Conservation (phyloP, 768 basidiomycete genomes). For the Arthromyces matolae region DNA sequence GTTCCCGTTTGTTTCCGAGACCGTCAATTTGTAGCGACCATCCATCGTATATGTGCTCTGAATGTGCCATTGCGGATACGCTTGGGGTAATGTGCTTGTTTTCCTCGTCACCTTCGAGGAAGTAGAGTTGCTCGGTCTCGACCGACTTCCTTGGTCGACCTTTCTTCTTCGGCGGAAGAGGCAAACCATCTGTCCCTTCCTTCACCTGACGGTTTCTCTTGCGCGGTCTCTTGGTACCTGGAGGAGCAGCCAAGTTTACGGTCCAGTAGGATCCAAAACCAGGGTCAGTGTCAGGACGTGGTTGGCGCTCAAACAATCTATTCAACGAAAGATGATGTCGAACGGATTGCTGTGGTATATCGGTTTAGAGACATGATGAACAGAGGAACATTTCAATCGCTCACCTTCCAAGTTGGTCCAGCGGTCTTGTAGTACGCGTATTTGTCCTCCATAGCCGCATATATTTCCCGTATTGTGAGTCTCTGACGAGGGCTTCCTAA, state of each 20-base stretch:
- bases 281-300: slow-evolving; percentile 78
- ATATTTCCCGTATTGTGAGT: slow-evolving; percentile 81
- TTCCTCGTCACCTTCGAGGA: slow-evolving; percentile 20
- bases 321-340: slow-evolving; percentile 82
- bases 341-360: slow-evolving; percentile 68
- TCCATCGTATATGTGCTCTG: background rate
- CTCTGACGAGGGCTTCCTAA: slow-evolving; percentile 72
- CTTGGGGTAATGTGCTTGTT: slow-evolving; percentile 9
- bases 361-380: too few relatives aligned
- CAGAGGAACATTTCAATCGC: slow-evolving; percentile 14
- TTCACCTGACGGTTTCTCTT: slow-evolving; percentile 69
- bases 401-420: slow-evolving; percentile 83
- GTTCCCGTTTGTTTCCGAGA: slow-evolving; percentile 11
- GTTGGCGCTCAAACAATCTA: slow-evolving; percentile 77
- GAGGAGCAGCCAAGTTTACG: slow-evolving; percentile 81
- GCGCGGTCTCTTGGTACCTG: slow-evolving; percentile 80
- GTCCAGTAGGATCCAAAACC: slow-evolving; percentile 90
- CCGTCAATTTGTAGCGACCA: background rate
- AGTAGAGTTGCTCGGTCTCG: slow-evolving; percentile 5
- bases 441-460: slow-evolving; percentile 83
- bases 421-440: slow-evolving; percentile 79
- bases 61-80: slow-evolving; percentile 1
- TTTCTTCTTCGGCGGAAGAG: slow-evolving; percentile 32
- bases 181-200: slow-evolving; percentile 25
- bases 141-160: slow-evolving; percentile 36